Percentiles rank a stretch among this genome's conserved stretches.
These are phyloP conservation scores for Xylaria acuta DNA, from an alignment of 495 filamentous ascomycete genomes.

Conservation along the genomic window DNA sequence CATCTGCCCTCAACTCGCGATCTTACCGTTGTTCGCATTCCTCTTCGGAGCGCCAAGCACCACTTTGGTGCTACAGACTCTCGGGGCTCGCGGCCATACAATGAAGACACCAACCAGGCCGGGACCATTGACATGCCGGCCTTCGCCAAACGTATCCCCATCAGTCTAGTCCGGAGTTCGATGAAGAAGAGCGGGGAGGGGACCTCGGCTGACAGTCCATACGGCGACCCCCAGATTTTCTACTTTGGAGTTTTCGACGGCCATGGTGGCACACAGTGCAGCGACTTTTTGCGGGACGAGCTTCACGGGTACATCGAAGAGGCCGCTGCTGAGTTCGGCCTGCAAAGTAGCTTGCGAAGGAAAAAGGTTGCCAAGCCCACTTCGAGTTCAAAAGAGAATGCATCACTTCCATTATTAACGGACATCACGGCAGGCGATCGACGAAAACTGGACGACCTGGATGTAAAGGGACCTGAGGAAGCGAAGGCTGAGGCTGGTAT, in stretches of 20 bases:
- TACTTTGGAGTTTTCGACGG: conserved; percentile 98
- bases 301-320: conserved; percentile 91
- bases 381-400: conserved; percentile 12
- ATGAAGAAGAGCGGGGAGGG: conserved; percentile 55
- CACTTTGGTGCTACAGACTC: conserved; percentile 85
- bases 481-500: conserved; percentile 40
- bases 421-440: conserved; percentile 32
- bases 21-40: conserved; percentile 97
- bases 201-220: conserved; percentile 72
- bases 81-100: conserved; percentile 81
- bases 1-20: conserved; percentile 68
- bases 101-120: conserved; percentile 95
- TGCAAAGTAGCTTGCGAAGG: conserved; percentile 70
- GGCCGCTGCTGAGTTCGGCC: conserved; percentile 71
- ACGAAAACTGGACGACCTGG: conserved; percentile 40
- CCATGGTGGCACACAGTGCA: conserved; percentile 91
- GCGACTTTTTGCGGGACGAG: conserved; percentile 79
- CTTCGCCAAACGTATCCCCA: conserved; percentile 82
- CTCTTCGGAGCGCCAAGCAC: conserved; percentile 89
- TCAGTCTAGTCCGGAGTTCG: conserved; percentile 64
- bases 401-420: conserved; percentile 14
- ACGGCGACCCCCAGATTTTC: conserved; percentile 92
- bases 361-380: conserved; percentile 17
- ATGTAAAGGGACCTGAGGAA: conserved; percentile 48
- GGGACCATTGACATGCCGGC: conserved; percentile 91